Evolutionary conservation across 2,329 filamentous ascomycete species (phyloP).

Genomic region (Podosphaera xanthii): DNA sequence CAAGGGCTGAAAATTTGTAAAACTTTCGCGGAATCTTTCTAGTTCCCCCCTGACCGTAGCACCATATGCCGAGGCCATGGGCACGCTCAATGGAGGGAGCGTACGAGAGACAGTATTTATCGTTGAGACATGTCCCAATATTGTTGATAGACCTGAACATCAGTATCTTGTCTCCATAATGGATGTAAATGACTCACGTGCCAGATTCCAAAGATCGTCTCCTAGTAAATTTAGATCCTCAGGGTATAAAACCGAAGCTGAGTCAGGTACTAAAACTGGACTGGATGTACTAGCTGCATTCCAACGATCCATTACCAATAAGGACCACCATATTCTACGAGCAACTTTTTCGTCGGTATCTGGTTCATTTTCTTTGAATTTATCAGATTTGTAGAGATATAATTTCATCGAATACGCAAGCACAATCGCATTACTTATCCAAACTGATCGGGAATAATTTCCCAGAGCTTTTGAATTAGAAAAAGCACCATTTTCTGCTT

Average conservation of each 20-base stretch:
- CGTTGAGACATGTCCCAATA: conserved; percentile 31
- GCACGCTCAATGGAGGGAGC: conserved; percentile 20
- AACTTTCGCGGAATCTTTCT: conserved; percentile 41
- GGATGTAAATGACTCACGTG: conserved; percentile 28
- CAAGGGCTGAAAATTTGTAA: conserved; percentile 26
- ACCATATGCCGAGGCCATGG: conserved; percentile 22
- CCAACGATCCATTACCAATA: conserved; percentile 52
- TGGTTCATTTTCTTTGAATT: conserved; percentile 23
- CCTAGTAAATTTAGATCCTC: conserved; percentile 38
- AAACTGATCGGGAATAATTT: conserved; percentile 22
- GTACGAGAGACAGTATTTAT: conserved; percentile 22
- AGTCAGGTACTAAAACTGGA: conserved; percentile 38
- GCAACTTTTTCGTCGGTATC: conserved; percentile 40
- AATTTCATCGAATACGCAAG: conserved; percentile 42
- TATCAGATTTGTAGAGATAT: conserved; percentile 23
- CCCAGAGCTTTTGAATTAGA: conserved; percentile 21
- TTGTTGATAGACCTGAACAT: conserved; percentile 29
- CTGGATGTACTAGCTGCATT: conserved; percentile 44
- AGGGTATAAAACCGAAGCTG: conserved; percentile 33
- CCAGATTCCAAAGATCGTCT: conserved; percentile 38
- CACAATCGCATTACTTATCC: conserved; percentile 42
- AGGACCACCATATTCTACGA: conserved; percentile 46
- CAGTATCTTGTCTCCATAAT: background rate
- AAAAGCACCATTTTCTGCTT: conserved; percentile 30
- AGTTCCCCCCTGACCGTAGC: conserved; percentile 31